These are phyloP conservation scores for Ustilago hordei DNA, from an alignment of 1,284 basidiomycete species.

Conservation along the genomic window DNA sequence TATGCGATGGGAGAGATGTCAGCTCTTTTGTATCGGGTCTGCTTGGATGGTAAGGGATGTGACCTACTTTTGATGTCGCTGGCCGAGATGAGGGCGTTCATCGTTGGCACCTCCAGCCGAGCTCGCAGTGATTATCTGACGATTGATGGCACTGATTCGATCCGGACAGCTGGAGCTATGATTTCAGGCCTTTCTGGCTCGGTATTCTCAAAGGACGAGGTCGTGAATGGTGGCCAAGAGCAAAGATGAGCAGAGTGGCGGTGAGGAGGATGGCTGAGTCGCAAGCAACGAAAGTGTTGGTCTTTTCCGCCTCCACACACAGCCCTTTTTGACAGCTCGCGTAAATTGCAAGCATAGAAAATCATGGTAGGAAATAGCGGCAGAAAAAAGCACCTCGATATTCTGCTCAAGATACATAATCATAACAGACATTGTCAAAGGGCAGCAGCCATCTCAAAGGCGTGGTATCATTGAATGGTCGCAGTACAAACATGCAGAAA, in stretches of 20 bases:
- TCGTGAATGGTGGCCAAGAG: background rate
- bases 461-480: background rate
- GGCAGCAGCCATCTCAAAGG: background rate
- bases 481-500: background rate
- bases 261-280: slow-evolving; percentile 24
- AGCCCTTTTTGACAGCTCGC: background rate
- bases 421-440: background rate
- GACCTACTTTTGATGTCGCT: slow-evolving; percentile 44
- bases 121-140: too few relatives aligned
- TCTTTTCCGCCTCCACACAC: slow-evolving; percentile 6
- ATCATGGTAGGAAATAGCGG: slow-evolving; percentile 1
- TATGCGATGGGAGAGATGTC: background rate
- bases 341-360: slow-evolving; percentile 8
- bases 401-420: background rate
- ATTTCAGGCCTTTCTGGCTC: background rate
- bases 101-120: background rate
- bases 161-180: background rate
- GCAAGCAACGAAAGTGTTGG: slow-evolving; percentile 29
- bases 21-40: background rate
- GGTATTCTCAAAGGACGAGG: too few relatives aligned
- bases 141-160: too few relatives aligned
- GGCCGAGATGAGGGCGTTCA: slow-evolving; percentile 51
- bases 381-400: background rate
- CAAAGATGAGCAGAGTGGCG: background rate
- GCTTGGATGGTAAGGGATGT: background rate